A percentile compares a stretch with the other conserved stretches of the same genome.
Conservation (phyloP, 305 asterid species). For the Solanum chacoense region DNA sequence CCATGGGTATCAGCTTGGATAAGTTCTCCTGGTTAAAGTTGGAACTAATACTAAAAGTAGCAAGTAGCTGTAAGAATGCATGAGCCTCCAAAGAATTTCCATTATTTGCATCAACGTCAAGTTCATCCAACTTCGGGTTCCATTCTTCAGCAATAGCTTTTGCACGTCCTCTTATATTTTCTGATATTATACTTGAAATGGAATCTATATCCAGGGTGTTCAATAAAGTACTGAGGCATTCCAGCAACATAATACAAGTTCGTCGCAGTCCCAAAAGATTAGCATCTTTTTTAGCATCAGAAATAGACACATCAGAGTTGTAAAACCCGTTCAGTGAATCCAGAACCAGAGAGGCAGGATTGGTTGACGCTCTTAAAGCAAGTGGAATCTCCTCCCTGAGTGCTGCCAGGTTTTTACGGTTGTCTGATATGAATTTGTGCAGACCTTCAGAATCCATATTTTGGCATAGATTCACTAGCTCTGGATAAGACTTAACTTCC, state of each 20-base stretch:
- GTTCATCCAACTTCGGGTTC: conserved; percentile 88
- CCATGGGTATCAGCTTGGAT: conserved; percentile 93
- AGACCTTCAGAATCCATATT: conserved; percentile 87
- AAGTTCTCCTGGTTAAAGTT: conserved; percentile 72
- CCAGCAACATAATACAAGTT: conserved; percentile 94
- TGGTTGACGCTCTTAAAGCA: conserved; percentile 70
- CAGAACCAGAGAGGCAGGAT: conserved; percentile 74
- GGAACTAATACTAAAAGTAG: conserved; percentile 79
- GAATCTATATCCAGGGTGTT: conserved; percentile 32
- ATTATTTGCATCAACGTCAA: conserved; percentile 83
- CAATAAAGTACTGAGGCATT: conserved; percentile 70
- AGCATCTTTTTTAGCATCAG: conserved; percentile 78
- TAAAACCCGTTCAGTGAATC: conserved; percentile 92
- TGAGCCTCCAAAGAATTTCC: conserved; percentile 99
- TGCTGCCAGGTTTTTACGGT: conserved; percentile 80
- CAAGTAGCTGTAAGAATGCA: conserved; percentile 91
- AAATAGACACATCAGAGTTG: conserved; percentile 32
- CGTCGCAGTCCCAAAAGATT: conserved; percentile 79
- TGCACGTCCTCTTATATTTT: conserved; percentile 61
- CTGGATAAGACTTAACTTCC: conserved; percentile 67
- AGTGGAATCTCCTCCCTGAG: conserved; percentile 81
- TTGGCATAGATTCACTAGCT: conserved; percentile 68
- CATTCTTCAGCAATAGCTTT: conserved; percentile 85
- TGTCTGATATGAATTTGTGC: conserved; percentile 90
- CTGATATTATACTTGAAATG: conserved; percentile 33